Evolutionary conservation across 441 rosid species (phyloP).

Genomic region (Populus hybrid): DNA sequence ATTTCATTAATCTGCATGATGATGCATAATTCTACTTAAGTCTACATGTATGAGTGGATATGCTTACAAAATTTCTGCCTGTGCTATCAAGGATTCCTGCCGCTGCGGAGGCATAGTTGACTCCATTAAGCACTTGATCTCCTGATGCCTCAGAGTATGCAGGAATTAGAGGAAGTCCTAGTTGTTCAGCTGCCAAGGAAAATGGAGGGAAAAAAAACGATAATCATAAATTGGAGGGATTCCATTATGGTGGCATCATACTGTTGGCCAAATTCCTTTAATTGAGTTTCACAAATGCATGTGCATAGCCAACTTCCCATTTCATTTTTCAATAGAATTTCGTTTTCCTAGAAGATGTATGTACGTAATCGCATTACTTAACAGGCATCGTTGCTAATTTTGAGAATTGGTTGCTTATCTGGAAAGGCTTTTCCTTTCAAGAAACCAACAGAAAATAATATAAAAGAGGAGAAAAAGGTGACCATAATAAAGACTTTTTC

Average conservation of each 20-base stretch:
- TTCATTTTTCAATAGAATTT: neutral
- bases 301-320: neutral
- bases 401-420: neutral
- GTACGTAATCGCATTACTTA: neutral
- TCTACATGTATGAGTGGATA: neutral
- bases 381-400: neutral
- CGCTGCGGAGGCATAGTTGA: constrained; percentile 95
- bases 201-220: neutral
- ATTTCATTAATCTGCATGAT: too few species aligned
- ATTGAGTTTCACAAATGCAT: neutral
- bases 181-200: constrained; percentile 61
- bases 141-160: constrained; percentile 76
- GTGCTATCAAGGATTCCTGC: constrained; percentile 89
- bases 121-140: constrained; percentile 67
- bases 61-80: constrained; percentile 87
- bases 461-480: neutral
- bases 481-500: too few species aligned
- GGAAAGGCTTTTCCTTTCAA: neutral
- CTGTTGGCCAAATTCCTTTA: neutral
- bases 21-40: neutral
- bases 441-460: neutral
- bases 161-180: constrained; percentile 87
- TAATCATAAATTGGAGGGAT: too few species aligned
- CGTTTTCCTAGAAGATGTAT: neutral
- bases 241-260: too few species aligned